phyloP scores from a whole-genome alignment of 2,329 filamentous ascomycete genomes.

The Aspergillus fumigatiaffinis region DNA sequence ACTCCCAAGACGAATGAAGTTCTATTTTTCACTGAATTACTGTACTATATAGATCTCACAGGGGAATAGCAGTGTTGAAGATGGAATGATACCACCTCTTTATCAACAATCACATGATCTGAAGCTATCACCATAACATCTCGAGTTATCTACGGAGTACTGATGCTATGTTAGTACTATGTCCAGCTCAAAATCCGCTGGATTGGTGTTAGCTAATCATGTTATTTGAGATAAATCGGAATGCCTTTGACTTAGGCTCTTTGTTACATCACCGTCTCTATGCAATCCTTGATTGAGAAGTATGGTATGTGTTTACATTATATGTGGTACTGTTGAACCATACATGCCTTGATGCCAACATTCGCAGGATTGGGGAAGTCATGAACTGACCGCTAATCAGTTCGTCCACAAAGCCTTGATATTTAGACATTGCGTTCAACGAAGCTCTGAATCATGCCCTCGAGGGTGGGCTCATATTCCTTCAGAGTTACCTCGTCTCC shows the following conservation, averaged over 20 bases:
- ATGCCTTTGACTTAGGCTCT: background rate
- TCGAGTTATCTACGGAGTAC: background rate
- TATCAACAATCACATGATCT: background rate
- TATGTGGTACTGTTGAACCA: no score
- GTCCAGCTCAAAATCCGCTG: background rate
- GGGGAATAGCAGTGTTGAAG: background rate
- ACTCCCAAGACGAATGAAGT: background rate
- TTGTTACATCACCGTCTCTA: background rate
- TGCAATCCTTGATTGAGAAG: background rate
- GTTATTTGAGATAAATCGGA: background rate
- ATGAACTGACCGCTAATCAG: background rate
- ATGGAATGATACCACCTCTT: background rate
- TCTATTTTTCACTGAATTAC: background rate
- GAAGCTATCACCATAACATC: background rate
- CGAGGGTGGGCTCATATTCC: slow-evolving; percentile 78
- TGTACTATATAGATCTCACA: background rate
- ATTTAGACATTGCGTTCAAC: slow-evolving; percentile 53
- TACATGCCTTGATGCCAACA: background rate
- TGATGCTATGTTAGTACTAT: background rate
- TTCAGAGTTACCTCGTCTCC: slow-evolving; percentile 70
- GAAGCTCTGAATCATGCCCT: slow-evolving; percentile 82
- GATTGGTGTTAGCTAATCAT: background rate
- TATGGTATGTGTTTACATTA: no score
- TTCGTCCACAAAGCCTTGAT: background rate
- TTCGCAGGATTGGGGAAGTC: no score